Evolutionary conservation across 805 yeast genomes (phyloP), one percentile per base, ranked within the genome.

Genomic region (Saccharomyces eubayanus): DNA sequence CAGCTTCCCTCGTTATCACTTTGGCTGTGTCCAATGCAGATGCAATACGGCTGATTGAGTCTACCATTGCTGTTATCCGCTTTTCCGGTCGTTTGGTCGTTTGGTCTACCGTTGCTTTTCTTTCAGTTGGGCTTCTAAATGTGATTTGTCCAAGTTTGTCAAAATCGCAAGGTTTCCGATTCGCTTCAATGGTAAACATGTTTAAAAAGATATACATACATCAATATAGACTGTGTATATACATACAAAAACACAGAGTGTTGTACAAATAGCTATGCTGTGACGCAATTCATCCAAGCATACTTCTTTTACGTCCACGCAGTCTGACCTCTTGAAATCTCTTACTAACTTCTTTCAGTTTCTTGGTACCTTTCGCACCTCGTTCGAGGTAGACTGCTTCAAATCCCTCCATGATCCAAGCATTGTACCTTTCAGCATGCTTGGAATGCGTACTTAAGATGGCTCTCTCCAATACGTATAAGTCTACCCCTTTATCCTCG

Each of bases 401-500:
- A 62, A 88, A 89, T 0, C 96, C 97, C 53, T 82, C 77, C 56
- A 91, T 70, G 5, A 90, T 62, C 90, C 92, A 84, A 46, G 71
- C 67, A 61, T 81, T 84, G 66, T 90, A 90, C 46, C 67, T 62
- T 1, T 76, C 77, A 1, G 96, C 77, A 62, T 79, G 80, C 5
- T 77, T 76, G 0, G 98, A 92, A 69, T 94, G 99, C 1, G 99
- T 94, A 59, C 96, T 88, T 30, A 82, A 72, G 20, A 94, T 78
- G 0, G 99, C 98, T 62, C 98, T 75, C 69, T 94, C 99, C 56
- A 94, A 71, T 10, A 94, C 98, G 62, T 94, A 94, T 55, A 94
- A 69, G 68, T 94, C 99, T n/a, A 94, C 99, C 2, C 98, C 98
- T 69, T 89, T 90, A 64, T 92, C 98, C 62, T 94, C 99, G 0